These are phyloP conservation scores for Hypoxylon fuscum DNA, from an alignment of 495 filamentous ascomycete genomes.

Conservation along the genomic window DNA sequence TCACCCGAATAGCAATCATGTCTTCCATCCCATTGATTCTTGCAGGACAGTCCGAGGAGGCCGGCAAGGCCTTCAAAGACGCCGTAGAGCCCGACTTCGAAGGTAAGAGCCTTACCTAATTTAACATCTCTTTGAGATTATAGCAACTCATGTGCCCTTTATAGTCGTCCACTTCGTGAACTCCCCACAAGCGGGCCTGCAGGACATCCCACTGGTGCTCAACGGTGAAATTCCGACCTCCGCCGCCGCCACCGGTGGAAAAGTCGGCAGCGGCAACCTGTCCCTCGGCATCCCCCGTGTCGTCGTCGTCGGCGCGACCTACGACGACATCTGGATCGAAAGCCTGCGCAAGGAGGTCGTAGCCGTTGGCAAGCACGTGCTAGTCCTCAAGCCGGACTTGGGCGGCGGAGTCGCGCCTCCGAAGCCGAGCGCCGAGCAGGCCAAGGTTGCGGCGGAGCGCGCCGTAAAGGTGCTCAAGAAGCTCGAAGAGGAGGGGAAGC, in stretches of 20 bases:
- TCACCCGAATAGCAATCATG: conserved; percentile 13
- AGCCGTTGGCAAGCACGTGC: conserved; percentile 14
- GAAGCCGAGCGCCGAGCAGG: background rate
- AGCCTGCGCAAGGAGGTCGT: conserved; percentile 6
- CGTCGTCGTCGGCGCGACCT: conserved; percentile 8
- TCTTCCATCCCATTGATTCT: conserved; percentile 27
- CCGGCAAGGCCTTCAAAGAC: conserved; percentile 28
- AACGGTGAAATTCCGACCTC: conserved; percentile 19
- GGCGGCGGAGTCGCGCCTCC: background rate
- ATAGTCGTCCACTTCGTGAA: conserved; percentile 23
- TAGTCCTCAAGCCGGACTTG: conserved; percentile 20
- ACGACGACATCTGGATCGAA: conserved; percentile 26
- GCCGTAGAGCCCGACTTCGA: conserved; percentile 30
- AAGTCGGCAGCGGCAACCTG: conserved; percentile 11
- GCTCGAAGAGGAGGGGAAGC: conserved; percentile 31
- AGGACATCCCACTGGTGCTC: conserved; percentile 24
- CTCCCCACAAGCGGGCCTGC: conserved; percentile 14
- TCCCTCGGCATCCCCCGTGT: conserved; percentile 11
- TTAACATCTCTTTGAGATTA: background rate
- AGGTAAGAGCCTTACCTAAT: conserved; percentile 3
- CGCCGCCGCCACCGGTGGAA: background rate
- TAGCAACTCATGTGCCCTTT: background rate
- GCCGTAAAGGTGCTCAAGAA: conserved; percentile 18
- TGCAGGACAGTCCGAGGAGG: conserved; percentile 23
- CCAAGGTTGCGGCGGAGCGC: conserved; percentile 9